These are phyloP conservation scores for Alternaria gansuensis DNA, from an alignment of 2,329 filamentous ascomycete species.

Conservation along the genomic window DNA sequence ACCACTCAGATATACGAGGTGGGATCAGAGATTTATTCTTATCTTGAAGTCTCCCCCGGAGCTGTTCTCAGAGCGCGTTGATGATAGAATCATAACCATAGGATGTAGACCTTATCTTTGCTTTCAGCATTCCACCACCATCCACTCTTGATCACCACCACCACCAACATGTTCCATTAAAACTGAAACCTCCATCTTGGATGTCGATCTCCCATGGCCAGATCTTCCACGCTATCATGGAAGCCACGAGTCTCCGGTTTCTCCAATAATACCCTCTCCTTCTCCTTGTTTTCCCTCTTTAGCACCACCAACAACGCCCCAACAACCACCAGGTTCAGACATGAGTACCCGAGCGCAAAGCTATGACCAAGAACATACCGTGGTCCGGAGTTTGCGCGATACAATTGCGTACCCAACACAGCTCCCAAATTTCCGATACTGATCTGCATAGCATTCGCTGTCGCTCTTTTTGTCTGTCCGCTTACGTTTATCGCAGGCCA, in stretches of 20 bases:
- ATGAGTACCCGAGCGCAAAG: conserved; percentile 49
- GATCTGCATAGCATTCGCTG: conserved; percentile 61
- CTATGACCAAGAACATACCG: conserved; percentile 50
- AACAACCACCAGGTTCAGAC: conserved; percentile 47
- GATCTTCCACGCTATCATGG: conserved; percentile 45
- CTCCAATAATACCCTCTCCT: conserved; percentile 35
- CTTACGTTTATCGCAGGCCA: conserved; percentile 65
- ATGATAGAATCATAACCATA: background rate
- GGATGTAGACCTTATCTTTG: background rate
- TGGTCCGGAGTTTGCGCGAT: conserved; percentile 47
- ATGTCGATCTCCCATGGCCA: conserved; percentile 47
- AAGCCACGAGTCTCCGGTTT: conserved; percentile 42
- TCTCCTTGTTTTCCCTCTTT: conserved; percentile 45
- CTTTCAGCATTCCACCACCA: background rate
- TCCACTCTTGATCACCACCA: background rate
- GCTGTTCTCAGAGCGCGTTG: background rate
- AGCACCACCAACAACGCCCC: conserved; percentile 43
- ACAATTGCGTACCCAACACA: conserved; percentile 53
- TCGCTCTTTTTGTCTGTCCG: conserved; percentile 63
- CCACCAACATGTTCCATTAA: background rate
- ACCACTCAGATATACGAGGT: background rate
- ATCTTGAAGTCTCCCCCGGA: background rate
- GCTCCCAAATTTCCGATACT: conserved; percentile 59
- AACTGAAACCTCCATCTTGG: conserved; percentile 50
- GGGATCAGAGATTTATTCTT: background rate